Conservation (phyloP, 257 asterid species). For the Mitragyna speciosa region DNA sequence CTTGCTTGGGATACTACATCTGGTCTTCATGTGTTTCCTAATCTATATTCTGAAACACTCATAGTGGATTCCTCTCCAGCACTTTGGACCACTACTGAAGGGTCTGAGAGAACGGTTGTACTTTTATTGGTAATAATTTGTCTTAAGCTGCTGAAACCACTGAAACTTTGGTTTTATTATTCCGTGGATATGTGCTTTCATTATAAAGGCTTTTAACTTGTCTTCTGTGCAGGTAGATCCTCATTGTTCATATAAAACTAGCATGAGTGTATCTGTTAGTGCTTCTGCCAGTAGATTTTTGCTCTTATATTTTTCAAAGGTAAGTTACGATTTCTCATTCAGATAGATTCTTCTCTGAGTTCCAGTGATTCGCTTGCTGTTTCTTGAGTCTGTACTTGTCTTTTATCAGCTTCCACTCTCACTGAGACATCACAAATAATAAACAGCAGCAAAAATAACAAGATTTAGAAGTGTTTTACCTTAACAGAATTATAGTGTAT, state of each 20-base stretch:
- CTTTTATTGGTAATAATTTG: constrained; percentile 61
- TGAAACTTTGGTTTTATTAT: constrained; percentile 19
- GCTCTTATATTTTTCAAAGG: constrained; percentile 82
- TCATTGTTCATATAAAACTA: constrained; percentile 82
- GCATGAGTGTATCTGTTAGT: constrained; percentile 55
- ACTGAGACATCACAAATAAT: background rate
- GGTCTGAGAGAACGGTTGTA: constrained; percentile 70
- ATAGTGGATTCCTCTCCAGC: constrained; percentile 94
- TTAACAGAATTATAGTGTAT: background rate
- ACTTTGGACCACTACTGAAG: constrained; percentile 66
- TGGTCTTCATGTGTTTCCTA: constrained; percentile 91
- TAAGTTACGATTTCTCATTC: constrained; percentile 25
- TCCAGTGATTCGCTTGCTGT: background rate
- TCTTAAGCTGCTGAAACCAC: background rate
- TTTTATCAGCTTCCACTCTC: background rate
- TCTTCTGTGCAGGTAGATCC: constrained; percentile 80
- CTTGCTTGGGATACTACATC: constrained; percentile 95
- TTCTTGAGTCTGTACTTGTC: background rate
- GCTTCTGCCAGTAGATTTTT: constrained; percentile 85
- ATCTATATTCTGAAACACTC: constrained; percentile 73
- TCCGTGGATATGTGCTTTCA: background rate
- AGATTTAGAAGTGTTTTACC: background rate
- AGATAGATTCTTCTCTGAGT: background rate
- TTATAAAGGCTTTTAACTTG: background rate
- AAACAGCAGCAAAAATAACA: background rate